phyloP scores from a whole-genome alignment of 2,329 filamentous ascomycete genomes.

The Chrysosporium queenslandicum region DNA sequence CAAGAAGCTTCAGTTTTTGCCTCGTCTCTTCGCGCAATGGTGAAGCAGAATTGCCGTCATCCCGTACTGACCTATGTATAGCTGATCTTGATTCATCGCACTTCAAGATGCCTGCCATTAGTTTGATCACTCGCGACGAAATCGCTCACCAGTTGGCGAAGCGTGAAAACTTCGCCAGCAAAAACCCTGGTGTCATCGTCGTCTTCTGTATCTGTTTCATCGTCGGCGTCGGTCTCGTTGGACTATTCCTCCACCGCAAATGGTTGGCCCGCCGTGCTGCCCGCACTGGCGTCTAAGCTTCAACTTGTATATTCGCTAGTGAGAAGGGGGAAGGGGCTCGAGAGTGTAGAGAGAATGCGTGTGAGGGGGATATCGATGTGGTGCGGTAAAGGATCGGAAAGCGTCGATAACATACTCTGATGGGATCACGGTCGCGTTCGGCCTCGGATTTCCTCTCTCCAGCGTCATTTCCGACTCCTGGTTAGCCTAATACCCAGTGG shows the following conservation, averaged over 20 bases:
- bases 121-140: conserved; percentile 17
- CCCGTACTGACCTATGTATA: neutral
- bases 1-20: neutral
- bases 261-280: conserved; percentile 28
- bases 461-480: neutral
- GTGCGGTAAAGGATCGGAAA: neutral
- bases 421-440: neutral
- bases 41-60: neutral
- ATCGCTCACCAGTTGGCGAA: conserved; percentile 35
- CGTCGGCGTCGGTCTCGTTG: conserved; percentile 43
- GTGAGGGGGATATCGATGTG: neutral
- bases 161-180: conserved; percentile 48
- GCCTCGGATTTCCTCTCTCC: neutral
- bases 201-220: conserved; percentile 53
- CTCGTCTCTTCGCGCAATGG: neutral
- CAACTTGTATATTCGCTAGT: neutral
- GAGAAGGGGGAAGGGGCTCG: neutral
- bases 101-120: conserved; percentile 25
- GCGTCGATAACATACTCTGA: neutral
- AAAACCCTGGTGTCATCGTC: conserved; percentile 51
- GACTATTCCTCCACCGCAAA: conserved; percentile 42
- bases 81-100: neutral
- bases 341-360: neutral
- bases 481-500: neutral
- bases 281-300: conserved; percentile 14